phyloP scores from a whole-genome alignment of 2,329 filamentous ascomycete genomes.

The Alternaria sp. region DNA sequence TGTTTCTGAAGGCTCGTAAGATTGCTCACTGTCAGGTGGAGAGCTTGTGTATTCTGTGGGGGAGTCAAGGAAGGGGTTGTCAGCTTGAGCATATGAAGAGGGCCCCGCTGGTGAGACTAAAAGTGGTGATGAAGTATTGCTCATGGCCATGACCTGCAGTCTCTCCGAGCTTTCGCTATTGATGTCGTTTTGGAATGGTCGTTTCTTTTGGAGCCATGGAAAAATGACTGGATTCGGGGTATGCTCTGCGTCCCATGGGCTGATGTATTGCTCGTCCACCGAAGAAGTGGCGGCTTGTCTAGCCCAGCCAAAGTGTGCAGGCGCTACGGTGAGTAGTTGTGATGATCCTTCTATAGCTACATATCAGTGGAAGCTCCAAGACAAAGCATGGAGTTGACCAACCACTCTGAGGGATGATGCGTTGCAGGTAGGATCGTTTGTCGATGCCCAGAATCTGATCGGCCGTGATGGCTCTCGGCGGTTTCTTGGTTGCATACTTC shows the following conservation, averaged over 20 bases:
- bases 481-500: background rate
- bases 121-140: background rate
- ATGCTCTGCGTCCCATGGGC: slow-evolving; percentile 16
- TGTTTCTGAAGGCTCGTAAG: background rate
- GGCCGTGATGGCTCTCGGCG: slow-evolving; percentile 1
- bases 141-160: background rate
- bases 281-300: background rate
- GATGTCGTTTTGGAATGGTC: background rate
- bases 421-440: slow-evolving; percentile 7
- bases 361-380: background rate
- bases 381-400: background rate
- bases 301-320: background rate
- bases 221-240: slow-evolving; percentile 20
- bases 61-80: background rate
- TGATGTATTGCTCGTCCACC: background rate
- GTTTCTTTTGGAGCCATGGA: slow-evolving; percentile 6
- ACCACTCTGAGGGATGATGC: background rate
- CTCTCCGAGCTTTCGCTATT: background rate
- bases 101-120: background rate
- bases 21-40: background rate
- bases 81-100: background rate
- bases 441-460: slow-evolving; percentile 14
- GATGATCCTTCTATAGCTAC: slow-evolving; percentile 2
- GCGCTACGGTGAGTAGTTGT: slow-evolving; percentile 4
- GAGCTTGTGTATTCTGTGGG: background rate